Base-by-base conservation (phyloP, 2,329 filamentous ascomycete species). In the Coleophoma crateriformis region DNA sequence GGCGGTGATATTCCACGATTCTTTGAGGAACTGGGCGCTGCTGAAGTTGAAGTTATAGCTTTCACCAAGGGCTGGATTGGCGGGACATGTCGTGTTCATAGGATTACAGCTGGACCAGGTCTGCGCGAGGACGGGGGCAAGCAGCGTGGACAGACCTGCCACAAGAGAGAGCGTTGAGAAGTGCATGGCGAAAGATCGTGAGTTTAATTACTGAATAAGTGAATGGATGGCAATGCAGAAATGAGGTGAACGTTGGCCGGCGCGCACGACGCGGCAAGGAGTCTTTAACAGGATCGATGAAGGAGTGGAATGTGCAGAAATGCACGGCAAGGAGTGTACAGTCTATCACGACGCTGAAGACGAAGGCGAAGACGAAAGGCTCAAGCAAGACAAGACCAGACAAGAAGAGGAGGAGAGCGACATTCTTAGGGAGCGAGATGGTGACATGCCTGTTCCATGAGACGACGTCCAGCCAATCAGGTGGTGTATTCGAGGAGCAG, bases 71-170 rank as follows among this genome's bases (percentile, higher is more conserved):
- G 88, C 90, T 2, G 82, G 75, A 65, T 94, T 79, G 38, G 82
- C 67, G 1, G 87, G 81, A 65, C 90, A 95, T 56, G 72, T 81
- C 52, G 71, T 68, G 56, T 90, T 78, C 61, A 85, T 75, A 5
- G 92, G 91, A 63, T 95, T 84, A 73, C 91, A 97, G 39, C 76
- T 67, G 7, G 88, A 90, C 49, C 70, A 82, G 33, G 90, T 90
- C 67, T 96, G 92, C 45, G 86, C 90, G 35, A 75, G 58, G 44
- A 74, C 72, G 40, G 78, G 67, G 49, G 77, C 62, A n/a, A 55
- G 34, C 27, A 58, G 45, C 17, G 49, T 35, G n/a, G 51, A 40
- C 17, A 48, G 52, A 39, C 47, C 53, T 4, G 54, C 35, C 32
- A 61, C 53, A 50, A 61, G 49, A 7, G 51, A 38, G 50, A 61